These are phyloP conservation scores for Cutaneotrichosporon cutaneum DNA, from an alignment of 1,284 basidiomycete species.

Conservation along the genomic window DNA sequence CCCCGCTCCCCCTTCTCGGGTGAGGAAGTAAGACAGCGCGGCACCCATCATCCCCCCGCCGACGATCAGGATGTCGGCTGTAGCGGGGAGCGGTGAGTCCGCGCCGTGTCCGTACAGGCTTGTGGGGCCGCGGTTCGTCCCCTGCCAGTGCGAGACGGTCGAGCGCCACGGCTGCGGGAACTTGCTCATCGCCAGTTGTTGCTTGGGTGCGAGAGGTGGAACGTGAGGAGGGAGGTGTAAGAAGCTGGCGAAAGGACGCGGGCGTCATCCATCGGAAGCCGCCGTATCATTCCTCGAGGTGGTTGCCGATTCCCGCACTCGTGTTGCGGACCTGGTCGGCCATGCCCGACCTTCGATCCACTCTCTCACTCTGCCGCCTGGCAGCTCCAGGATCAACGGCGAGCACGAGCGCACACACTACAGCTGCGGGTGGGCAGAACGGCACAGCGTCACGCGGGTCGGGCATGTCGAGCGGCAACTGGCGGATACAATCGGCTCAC, in stretches of 20 bases:
- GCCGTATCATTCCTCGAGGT: too few relatives aligned
- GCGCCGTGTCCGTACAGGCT: constrained; percentile 27
- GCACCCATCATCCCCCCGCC: constrained; percentile 41
- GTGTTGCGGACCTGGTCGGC: too few relatives aligned
- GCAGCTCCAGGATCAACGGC: too few relatives aligned
- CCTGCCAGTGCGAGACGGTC: constrained; percentile 36
- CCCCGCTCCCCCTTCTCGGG: constrained; percentile 26
- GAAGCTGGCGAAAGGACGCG: not conserved
- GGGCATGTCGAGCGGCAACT: too few relatives aligned
- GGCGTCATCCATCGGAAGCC: not conserved
- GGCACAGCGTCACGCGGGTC: too few relatives aligned
- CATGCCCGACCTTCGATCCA: too few relatives aligned
- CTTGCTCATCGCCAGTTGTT: constrained; percentile 20
- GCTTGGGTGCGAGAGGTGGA: not conserved
- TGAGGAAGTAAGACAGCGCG: constrained; percentile 40
- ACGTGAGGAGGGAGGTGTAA: not conserved
- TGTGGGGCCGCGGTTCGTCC: constrained; percentile 28
- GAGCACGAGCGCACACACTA: too few relatives aligned
- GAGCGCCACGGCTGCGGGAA: constrained; percentile 33
- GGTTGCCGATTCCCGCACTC: too few relatives aligned
- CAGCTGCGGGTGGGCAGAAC: too few relatives aligned
- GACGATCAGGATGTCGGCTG: constrained; percentile 40
- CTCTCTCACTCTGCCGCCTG: too few relatives aligned
- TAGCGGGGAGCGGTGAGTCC: constrained; percentile 24
- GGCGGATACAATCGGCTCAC: too few relatives aligned